These are phyloP conservation scores for Phtheirospermum japonicum DNA, from an alignment of 257 asterid species.

Conservation along the genomic window DNA sequence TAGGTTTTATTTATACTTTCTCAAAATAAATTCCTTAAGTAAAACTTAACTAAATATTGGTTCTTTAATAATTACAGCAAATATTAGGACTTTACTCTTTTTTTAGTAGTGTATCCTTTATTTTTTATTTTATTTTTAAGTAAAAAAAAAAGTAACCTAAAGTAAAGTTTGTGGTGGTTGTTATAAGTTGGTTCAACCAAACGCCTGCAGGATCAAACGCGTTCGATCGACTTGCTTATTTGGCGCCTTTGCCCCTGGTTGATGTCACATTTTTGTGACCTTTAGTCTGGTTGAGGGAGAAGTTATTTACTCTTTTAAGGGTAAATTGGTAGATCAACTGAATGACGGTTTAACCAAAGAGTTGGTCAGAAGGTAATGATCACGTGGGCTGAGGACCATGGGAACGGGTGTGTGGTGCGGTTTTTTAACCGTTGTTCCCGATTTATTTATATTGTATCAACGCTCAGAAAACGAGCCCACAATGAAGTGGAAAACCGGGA, in stretches of 20 bases:
- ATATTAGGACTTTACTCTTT: no score
- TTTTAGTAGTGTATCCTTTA: no score
- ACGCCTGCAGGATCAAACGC: neutral
- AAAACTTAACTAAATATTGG: no score
- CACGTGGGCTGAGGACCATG: neutral
- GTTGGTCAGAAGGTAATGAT: neutral
- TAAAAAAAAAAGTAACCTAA: neutral
- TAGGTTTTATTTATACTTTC: constrained; percentile 35
- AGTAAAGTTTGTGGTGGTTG: neutral
- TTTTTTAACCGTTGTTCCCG: neutral
- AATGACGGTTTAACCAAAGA: neutral
- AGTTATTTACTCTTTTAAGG: neutral
- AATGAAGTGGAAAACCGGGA: no score
- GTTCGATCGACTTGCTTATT: neutral
- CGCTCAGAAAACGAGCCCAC: neutral
- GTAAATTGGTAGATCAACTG: neutral
- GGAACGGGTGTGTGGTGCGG: neutral
- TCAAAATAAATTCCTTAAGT: neutral
- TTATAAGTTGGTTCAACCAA: constrained; percentile 3
- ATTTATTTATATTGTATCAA: neutral
- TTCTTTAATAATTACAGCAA: neutral
- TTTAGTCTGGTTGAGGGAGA: neutral
- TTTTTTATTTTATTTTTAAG: no score
- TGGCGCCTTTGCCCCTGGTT: neutral
- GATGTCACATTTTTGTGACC: no score